Conservation (phyloP, 345 rosid genomes). For the Lepidium sativum region DNA sequence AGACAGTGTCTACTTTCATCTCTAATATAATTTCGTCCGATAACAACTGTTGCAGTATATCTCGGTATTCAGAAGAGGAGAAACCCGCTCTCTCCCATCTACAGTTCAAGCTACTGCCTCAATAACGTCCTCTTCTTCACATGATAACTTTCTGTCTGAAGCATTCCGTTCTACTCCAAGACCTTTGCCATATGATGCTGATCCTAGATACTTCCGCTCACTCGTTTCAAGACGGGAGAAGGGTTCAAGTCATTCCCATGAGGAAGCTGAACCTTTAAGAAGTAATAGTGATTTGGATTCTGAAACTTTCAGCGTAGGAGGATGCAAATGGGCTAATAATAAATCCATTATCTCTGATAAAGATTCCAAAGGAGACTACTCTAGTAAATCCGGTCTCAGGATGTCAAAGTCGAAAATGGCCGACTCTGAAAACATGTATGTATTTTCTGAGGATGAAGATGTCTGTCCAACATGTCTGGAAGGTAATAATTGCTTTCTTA, state of each 20-base stretch:
- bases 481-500: slow-evolving; percentile 33
- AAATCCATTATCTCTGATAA: slow-evolving; percentile 43
- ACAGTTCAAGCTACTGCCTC: slow-evolving; percentile 68
- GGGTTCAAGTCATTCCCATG: slow-evolving; percentile 77
- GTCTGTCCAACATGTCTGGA: slow-evolving; percentile 96
- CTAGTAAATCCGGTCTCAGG: slow-evolving; percentile 46
- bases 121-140: slow-evolving; percentile 55
- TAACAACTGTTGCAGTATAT: slow-evolving; percentile 41
- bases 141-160: slow-evolving; percentile 77
- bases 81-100: slow-evolving; percentile 63
- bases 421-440: slow-evolving; percentile 48
- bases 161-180: slow-evolving; percentile 86
- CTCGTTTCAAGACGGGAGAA: slow-evolving; percentile 65
- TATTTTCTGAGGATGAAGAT: slow-evolving; percentile 78
- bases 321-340: slow-evolving; percentile 51
- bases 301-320: slow-evolving; percentile 43
- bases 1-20: neutral
- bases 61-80: slow-evolving; percentile 68
- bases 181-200: slow-evolving; percentile 88
- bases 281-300: slow-evolving; percentile 47
- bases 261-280: slow-evolving; percentile 77
- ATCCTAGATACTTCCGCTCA: slow-evolving; percentile 52
- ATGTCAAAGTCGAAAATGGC: slow-evolving; percentile 39
- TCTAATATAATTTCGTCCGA: neutral
- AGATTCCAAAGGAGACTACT: slow-evolving; percentile 49